Conservation (phyloP, 2,329 filamentous ascomycete genomes). For the Fusarium duplospermum region DNA sequence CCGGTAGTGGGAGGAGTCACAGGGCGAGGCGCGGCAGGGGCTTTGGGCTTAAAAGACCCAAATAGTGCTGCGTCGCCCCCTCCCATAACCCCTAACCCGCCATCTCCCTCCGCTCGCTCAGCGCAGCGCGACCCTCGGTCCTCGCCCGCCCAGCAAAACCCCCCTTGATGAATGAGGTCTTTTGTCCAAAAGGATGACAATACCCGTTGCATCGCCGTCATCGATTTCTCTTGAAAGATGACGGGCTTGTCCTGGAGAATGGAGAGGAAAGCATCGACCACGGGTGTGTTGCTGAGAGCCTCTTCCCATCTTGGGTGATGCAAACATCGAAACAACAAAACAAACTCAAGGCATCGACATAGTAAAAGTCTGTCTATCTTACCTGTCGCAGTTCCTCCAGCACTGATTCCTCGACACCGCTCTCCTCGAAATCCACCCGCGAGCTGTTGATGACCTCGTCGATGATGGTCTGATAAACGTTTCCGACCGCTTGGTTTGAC, state of each 20-base stretch:
- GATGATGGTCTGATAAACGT: constrained; percentile 82
- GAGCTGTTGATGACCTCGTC: constrained; percentile 92
- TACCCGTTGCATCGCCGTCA: neutral
- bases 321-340: constrained; percentile 4
- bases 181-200: neutral
- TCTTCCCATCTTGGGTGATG: constrained; percentile 42
- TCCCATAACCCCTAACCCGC: constrained; percentile 47
- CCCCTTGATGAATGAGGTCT: constrained; percentile 12
- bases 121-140: constrained; percentile 24
- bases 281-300: constrained; percentile 12
- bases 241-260: neutral
- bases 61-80: constrained; percentile 65
- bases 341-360: constrained; percentile 11
- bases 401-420: constrained; percentile 87
- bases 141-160: constrained; percentile 13
- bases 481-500: constrained; percentile 74
- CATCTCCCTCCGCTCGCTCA: constrained; percentile 39
- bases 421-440: constrained; percentile 95
- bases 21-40: constrained; percentile 40
- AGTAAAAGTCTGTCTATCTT: constrained; percentile 54
- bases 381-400: constrained; percentile 90
- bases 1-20: constrained; percentile 34
- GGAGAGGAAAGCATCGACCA: constrained; percentile 20
- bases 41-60: constrained; percentile 65
- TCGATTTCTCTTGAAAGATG: neutral